A percentile compares a stretch with the other conserved stretches of the same genome.
Conservation (phyloP, 1,139 yeast genomes). For the Pichia cactophila region DNA sequence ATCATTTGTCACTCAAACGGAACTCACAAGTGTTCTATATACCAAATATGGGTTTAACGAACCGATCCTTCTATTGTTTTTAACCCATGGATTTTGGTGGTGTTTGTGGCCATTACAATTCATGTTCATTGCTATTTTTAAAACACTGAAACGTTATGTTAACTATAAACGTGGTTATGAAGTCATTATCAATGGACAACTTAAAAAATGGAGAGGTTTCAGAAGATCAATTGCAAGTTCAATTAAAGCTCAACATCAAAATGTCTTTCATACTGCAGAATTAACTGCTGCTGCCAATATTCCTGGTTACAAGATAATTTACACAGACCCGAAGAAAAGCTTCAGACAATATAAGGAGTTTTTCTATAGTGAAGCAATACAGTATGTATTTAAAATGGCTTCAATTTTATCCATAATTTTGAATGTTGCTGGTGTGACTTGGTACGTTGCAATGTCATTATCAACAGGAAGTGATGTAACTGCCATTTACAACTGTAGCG, state of each 20-base stretch:
- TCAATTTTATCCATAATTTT: slow-evolving; percentile 48
- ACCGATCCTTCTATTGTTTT: slow-evolving; percentile 57
- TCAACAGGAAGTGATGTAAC: slow-evolving; percentile 84
- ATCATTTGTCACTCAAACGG: slow-evolving; percentile 73
- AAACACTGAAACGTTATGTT: slow-evolving; percentile 34
- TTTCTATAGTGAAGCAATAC: slow-evolving; percentile 38
- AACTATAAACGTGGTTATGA: slow-evolving; percentile 28
- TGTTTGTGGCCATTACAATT: slow-evolving; percentile 68
- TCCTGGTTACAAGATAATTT: slow-evolving; percentile 15
- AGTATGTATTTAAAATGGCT: slow-evolving; percentile 39
- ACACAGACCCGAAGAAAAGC: slow-evolving; percentile 20
- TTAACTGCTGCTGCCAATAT: slow-evolving; percentile 25
- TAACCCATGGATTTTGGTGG: slow-evolving; percentile 81
- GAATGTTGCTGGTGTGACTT: slow-evolving; percentile 71
- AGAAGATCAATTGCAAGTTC: slow-evolving; percentile 35
- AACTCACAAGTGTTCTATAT: slow-evolving; percentile 68
- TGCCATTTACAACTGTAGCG: slow-evolving; percentile 85
- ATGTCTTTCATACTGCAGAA: slow-evolving; percentile 30
- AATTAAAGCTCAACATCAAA: slow-evolving; percentile 35
- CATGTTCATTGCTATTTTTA: slow-evolving; percentile 37
- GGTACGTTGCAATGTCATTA: slow-evolving; percentile 79
- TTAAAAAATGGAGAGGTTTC: slow-evolving; percentile 32
- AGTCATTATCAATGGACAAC: slow-evolving; percentile 25
- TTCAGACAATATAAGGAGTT: slow-evolving; percentile 36
- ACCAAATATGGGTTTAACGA: slow-evolving; percentile 49